Conservation (phyloP, 306 rosid genomes). For the Citrullus amarus region DNA sequence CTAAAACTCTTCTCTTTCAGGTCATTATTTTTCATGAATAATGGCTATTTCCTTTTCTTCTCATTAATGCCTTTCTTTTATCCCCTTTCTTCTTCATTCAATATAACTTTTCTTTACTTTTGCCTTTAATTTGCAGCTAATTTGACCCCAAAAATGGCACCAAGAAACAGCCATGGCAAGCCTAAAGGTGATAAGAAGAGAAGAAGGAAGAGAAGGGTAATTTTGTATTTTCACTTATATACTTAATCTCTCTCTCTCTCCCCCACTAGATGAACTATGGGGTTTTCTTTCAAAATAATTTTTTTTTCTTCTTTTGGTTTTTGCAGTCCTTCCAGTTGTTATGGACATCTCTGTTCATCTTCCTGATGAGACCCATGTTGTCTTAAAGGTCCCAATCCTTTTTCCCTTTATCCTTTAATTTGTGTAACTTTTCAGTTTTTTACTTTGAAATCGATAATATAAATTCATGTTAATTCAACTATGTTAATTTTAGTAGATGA, state of each 20-base stretch:
- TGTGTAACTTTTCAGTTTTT: neutral
- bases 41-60: too few relatives aligned
- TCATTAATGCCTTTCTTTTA: too few relatives aligned
- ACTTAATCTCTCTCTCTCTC: too few relatives aligned
- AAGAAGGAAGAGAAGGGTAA: conserved; percentile 87
- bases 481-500: too few relatives aligned
- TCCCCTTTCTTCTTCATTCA: neutral
- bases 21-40: too few relatives aligned
- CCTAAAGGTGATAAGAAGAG: conserved; percentile 68
- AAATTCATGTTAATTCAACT: too few relatives aligned
- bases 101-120: too few relatives aligned
- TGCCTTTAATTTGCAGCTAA: neutral
- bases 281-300: too few relatives aligned
- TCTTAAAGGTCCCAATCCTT: conserved; percentile 50
- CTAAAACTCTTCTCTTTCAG: too few relatives aligned
- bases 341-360: conserved; percentile 77
- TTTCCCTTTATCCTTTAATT: neutral
- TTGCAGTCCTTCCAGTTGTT: conserved; percentile 86
- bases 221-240: neutral
- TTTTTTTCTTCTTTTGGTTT: neutral
- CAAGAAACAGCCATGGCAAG: conserved; percentile 79
- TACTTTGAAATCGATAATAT: too few relatives aligned
- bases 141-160: conserved; percentile 39
- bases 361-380: conserved; percentile 55
- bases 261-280: too few relatives aligned